These are phyloP conservation scores for Clitopilus passeckerianus DNA, from an alignment of 768 basidiomycete species.

Conservation along the genomic window DNA sequence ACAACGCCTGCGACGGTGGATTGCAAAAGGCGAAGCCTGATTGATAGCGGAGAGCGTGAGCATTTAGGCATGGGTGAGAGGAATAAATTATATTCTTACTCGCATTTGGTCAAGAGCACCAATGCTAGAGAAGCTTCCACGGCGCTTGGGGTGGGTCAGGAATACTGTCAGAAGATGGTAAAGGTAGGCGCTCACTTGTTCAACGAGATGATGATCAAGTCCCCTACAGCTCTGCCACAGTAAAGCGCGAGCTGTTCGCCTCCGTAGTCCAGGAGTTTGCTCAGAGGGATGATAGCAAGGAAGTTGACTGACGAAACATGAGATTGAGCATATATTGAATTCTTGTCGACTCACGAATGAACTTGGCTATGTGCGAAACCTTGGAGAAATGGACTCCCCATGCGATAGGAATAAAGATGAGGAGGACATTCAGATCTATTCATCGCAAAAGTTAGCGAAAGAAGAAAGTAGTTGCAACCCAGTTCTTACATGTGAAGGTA, in stretches of 20 bases:
- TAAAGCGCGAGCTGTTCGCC: slow-evolving; percentile 48
- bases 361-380: slow-evolving; percentile 18
- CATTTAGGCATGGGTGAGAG: neutral
- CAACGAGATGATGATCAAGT: slow-evolving; percentile 30
- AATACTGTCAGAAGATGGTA: neutral
- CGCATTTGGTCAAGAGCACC: slow-evolving; percentile 63
- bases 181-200: slow-evolving; percentile 12
- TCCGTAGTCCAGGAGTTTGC: slow-evolving; percentile 44
- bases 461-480: neutral
- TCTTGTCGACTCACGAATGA: slow-evolving; percentile 17
- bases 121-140: slow-evolving; percentile 73
- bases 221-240: slow-evolving; percentile 43
- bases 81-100: slow-evolving; percentile 39
- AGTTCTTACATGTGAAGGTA: slow-evolving; percentile 27
- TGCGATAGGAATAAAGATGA: slow-evolving; percentile 35
- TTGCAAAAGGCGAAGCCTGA: slow-evolving; percentile 51
- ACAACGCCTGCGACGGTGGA: slow-evolving; percentile 73
- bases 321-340: neutral
- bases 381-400: slow-evolving; percentile 32
- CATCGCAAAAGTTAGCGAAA: neutral
- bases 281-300: slow-evolving; percentile 44
- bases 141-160: slow-evolving; percentile 29
- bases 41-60: neutral
- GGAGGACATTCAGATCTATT: slow-evolving; percentile 34
- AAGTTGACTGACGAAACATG: slow-evolving; percentile 33